Evolutionary conservation across 2,329 filamentous ascomycete species (phyloP), one percentile per base, ranked within the genome.

Genomic region (Hymenoscyphus salicellus): DNA sequence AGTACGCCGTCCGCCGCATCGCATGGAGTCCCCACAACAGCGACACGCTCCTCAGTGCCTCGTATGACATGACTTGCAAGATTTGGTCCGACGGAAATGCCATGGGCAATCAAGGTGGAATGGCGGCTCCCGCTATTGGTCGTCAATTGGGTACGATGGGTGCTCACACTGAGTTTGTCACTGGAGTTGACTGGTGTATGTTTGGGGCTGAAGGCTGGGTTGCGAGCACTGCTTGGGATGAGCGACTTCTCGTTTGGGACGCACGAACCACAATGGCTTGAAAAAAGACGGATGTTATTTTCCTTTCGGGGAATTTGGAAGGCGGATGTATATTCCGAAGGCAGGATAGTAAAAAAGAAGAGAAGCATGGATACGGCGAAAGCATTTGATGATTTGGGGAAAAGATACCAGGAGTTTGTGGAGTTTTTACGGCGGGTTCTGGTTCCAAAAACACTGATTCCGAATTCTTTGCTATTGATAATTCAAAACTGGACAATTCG

Each of bases 31-130:
- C 95, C 10, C 95, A 99, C 79, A 84, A 95, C n/a, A 88, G 88
- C 64, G 92, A 98, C 75, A 85, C 97, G 10, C 78, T 99, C 52
- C 83, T 97, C 52, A 95, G 89, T 71, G 94, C 91, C 1, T 95
- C 93, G 75, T 99, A 99, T 77, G 95, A 99, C 78, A 99, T 99
- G 95, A 97, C 92, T 5, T 96, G 95, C 70, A 86, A 95, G 36
- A 83, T 97, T 59, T 99, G 95, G 95, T 92, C 88, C 11, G 95
- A 98, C 75, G 91, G 87, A 69, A 77, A 66, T 33, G 78, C 80
- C 5, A 79, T 81, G 67, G 80, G 81, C 20, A 52, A 65, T 23
- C 56, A 61, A 30, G 65, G 66, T 75, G 76, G 36, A 65, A 75
- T 66, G 74, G 77, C 63, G 72, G 73, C 57, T 8, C 60, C 61